Conservation (phyloP, 345 rosid species). For the Toxicodendron radicans region DNA sequence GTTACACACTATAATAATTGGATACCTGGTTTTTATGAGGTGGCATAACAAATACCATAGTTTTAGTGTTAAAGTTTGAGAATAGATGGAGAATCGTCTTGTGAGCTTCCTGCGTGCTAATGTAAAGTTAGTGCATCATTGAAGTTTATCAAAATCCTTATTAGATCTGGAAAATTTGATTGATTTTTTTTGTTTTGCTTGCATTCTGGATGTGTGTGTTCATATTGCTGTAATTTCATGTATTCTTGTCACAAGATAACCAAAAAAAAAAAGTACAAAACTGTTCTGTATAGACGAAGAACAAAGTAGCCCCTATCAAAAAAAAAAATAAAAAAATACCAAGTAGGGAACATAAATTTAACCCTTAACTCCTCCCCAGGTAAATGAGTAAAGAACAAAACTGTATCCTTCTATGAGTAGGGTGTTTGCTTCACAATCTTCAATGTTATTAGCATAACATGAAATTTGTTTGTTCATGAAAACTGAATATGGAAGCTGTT, state of each 20-base stretch:
- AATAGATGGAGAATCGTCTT: not conserved
- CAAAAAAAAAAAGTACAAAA: no score
- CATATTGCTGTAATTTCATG: not conserved
- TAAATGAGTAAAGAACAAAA: no score
- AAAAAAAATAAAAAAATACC: no score
- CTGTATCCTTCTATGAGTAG: not conserved
- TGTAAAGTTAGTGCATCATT: not conserved
- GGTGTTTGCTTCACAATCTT: not conserved
- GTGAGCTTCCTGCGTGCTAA: not conserved
- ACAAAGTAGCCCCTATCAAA: no score
- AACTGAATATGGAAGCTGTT: not conserved
- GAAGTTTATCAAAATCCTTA: not conserved
- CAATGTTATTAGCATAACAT: not conserved
- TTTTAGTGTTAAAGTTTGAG: conserved; percentile 5
- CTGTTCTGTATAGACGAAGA: no score
- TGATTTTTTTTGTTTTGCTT: not conserved
- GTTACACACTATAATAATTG: not conserved
- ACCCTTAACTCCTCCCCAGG: no score
- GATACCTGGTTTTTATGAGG: not conserved
- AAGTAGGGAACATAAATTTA: no score
- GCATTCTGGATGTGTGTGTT: not conserved
- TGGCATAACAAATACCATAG: not conserved
- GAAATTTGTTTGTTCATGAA: not conserved
- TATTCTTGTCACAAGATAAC: not conserved
- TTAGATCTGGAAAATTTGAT: not conserved